Base-by-base conservation (phyloP, 495 filamentous ascomycete genomes). In the Lentithecium fluviatile region DNA sequence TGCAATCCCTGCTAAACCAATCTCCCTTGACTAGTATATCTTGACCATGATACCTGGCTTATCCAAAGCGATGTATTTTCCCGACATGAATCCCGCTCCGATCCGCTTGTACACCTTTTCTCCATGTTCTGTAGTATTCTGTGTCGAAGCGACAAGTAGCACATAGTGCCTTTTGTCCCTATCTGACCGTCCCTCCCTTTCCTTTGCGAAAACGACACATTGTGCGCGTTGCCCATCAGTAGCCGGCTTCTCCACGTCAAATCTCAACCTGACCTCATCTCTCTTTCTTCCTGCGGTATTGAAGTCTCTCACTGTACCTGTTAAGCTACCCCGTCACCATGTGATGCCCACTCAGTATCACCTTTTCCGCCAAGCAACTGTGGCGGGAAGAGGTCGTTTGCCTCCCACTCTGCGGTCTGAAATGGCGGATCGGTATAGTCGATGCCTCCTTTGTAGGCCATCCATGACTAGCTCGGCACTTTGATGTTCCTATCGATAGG, bases 11-110 rank as follows among this genome's bases (percentile, higher is more conserved):
- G n/a, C n/a, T n/a, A n/a, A n/a, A n/a, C n/a, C n/a, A n/a, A n/a
- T n/a, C n/a, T n/a, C n/a, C n/a, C n/a, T n/a, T n/a, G n/a, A 32
- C 53, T 58, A 58, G 34, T 58, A 58, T 50, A 58, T 50, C 50
- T 53, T 53, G 11, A n/a, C 50, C 20, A 17, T n/a, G 20, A 40
- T 53, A 29, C 50, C 50, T 6, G 6, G 15, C 32, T 20, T 19
- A 38, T 53, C 50, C 29, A 53, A 53, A 45, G 23, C 26, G 40
- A 56, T 56, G 17, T 25, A 56, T 25, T 19, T 56, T 21, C 38
- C 52, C 24, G 32, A 23, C 52, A 56, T 56, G n/a, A 24, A 25
- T 23, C 52, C 52, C 21, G 42, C 52, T 29, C 52, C 52, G 3
- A 56, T 21, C 21, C 52, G 37, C 21, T n/a, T 29, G 23, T 56